Conservation (phyloP, 345 rosid genomes). For the Erucastrum elatum region DNA sequence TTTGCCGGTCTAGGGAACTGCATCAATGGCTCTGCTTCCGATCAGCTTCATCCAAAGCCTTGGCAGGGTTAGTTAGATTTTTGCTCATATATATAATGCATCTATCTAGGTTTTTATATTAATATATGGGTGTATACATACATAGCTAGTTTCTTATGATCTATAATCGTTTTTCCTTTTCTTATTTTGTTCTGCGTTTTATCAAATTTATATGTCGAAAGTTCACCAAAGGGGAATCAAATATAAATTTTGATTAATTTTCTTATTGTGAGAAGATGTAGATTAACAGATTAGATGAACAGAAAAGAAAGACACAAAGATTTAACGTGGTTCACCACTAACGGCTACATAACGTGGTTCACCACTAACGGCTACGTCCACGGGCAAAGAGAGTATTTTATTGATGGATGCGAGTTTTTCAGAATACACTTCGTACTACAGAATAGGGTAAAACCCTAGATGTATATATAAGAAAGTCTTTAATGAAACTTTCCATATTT, state of each 20-base stretch:
- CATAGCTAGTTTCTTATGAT: slow-evolving; percentile 1
- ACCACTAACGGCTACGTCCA: too few species aligned
- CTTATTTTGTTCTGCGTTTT: slow-evolving; percentile 1
- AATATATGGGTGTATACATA: not conserved
- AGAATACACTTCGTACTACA: too few species aligned
- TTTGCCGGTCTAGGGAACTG: slow-evolving; percentile 64
- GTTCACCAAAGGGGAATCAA: slow-evolving; percentile 17
- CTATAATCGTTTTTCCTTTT: not conserved
- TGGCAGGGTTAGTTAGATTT: slow-evolving; percentile 60
- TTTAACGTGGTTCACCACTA: too few species aligned
- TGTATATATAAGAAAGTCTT: too few species aligned
- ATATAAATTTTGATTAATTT: not conserved
- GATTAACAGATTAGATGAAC: too few species aligned
- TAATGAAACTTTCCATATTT: too few species aligned
- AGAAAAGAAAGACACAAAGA: too few species aligned
- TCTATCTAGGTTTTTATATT: slow-evolving; percentile 7
- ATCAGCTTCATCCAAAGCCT: slow-evolving; percentile 56
- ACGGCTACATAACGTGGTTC: too few species aligned
- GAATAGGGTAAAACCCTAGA: too few species aligned
- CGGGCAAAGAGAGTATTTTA: too few species aligned
- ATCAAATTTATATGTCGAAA: slow-evolving; percentile 6
- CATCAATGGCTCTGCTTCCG: slow-evolving; percentile 46
- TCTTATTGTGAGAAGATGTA: too few species aligned
- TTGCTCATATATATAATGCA: slow-evolving; percentile 12
- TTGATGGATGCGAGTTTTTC: too few species aligned